A percentile compares a stretch with the other conserved stretches of the same genome.
Conservation (phyloP, 106 monocot genomes). For the Dactylorhiza incarnata region DNA sequence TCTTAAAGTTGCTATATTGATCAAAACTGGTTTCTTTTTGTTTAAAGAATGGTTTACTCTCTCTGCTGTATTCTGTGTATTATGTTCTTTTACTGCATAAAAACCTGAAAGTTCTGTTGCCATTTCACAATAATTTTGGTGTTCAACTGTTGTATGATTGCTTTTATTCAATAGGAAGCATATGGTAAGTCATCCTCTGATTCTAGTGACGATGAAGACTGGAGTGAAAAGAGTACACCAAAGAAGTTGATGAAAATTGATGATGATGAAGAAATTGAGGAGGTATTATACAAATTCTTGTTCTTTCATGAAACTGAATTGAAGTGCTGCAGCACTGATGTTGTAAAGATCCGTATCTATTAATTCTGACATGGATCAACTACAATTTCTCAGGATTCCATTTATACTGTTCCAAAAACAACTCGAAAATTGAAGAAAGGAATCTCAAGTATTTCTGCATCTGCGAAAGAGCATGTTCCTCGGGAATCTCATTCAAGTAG, state of each 20-base stretch:
- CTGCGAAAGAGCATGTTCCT: conserved; percentile 1
- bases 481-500: conserved; percentile 14
- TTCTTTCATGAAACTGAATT: neutral
- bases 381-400: conserved; percentile 1
- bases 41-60: neutral
- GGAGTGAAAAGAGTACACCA: conserved; percentile 23
- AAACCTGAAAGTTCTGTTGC: neutral
- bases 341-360: neutral
- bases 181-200: conserved; percentile 56
- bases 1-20: neutral
- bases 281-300: conserved; percentile 5
- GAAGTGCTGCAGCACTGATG: conserved; percentile 8
- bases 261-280: neutral
- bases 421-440: neutral
- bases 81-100: conserved; percentile 2
- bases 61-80: neutral
- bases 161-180: conserved; percentile 43
- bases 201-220: conserved; percentile 78
- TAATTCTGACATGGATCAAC: conserved; percentile 1
- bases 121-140: neutral
- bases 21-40: neutral
- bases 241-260: conserved; percentile 28
- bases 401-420: neutral
- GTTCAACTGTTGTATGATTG: conserved; percentile 1
- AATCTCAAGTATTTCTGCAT: neutral